Evolutionary conservation across 2,329 filamentous ascomycete genomes (phyloP), one percentile per base, ranked within the genome.

Genomic region (Arthrobotrys sphaeroides): DNA sequence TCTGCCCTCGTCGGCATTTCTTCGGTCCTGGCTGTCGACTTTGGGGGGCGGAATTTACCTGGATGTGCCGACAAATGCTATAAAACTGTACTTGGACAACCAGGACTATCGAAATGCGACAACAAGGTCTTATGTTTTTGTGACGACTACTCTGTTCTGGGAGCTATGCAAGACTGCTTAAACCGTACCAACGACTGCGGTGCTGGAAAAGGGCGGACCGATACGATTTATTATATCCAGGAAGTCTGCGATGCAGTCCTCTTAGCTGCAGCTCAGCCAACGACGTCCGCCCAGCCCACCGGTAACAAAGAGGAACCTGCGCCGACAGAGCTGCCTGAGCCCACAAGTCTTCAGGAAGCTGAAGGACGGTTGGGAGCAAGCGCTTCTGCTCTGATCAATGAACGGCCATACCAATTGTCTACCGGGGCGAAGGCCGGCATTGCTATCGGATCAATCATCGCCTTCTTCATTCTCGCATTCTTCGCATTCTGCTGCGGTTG

Each of bases 311-410:
- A 59, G 24, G 59, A 59, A 18, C 68, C 66, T 9, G 53, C 62
- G 13, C 45, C 53, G 9, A 74, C 70, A 12, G 38, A 47, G 10
- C 10, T 57, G 47, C 61, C 70, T n/a, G 64, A 69, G 22, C 72
- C 72, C n/a, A 75, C 72, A n/a, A 75, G 72, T 33, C 64, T 75
- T 28, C 26, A 69, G 38, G 72, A 75, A 31, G 72, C 72, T 12
- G 72, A 75, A 42, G 57, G 57, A 18, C 42, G 64, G 12, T 31
- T 75, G 28, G 72, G 72, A 36, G 64, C 72, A 28, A 75, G 72
- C 28, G 72, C 72, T 4, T 75, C 64, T 16, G 72, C 64, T 10
- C n/a, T 69, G 22, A 75, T 75, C 53, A 75, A 75, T 24, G 40
- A 69, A 47, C 26, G n/a, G 13, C 72, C 72, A n/a, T 69, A 64